Conservation (phyloP, 2,329 filamentous ascomycete genomes). For the Neofusicoccum ribis region DNA sequence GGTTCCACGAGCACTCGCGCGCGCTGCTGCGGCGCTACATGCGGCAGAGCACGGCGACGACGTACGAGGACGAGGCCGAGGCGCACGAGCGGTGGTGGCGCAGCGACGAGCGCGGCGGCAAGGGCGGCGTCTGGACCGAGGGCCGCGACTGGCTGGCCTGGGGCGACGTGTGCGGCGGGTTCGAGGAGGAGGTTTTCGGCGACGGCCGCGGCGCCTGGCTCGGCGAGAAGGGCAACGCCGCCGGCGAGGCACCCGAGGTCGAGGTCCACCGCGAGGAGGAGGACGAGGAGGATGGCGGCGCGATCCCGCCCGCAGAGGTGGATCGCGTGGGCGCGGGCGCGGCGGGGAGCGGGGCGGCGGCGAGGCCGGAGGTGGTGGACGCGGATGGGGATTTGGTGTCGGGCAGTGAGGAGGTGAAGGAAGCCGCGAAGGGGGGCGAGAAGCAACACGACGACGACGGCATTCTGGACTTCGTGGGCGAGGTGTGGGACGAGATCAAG, state of each 20-base stretch:
- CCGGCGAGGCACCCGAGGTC: conserved; percentile 4
- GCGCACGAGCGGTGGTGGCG: background rate
- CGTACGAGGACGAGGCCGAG: conserved; percentile 5
- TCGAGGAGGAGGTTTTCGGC: conserved; percentile 48
- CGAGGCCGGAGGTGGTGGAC: conserved; percentile 2
- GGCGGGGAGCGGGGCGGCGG: background rate
- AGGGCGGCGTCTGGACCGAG: conserved; percentile 57
- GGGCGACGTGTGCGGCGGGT: conserved; percentile 47
- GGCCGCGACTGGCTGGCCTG: conserved; percentile 51
- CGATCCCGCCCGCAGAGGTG: background rate
- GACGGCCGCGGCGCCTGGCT: conserved; percentile 47
- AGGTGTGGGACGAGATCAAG: conserved; percentile 15
- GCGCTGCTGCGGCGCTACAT: conserved; percentile 51
- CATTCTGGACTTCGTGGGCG: conserved; percentile 2
- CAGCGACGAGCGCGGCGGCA: conserved; percentile 49
- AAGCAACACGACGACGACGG: background rate
- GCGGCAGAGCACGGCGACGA: conserved; percentile 35
- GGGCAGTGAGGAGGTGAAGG: background rate
- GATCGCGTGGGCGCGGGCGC: background rate
- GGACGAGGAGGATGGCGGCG: conserved; percentile 1
- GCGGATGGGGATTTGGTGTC: conserved; percentile 2
- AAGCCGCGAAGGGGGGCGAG: background rate
- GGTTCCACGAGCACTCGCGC: conserved; percentile 51
- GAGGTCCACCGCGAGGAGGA: conserved; percentile 18
- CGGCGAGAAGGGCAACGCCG: conserved; percentile 15